These are phyloP conservation scores for Typha latifolia DNA, from an alignment of 176 grass and related monocot genomes.

Conservation along the genomic window DNA sequence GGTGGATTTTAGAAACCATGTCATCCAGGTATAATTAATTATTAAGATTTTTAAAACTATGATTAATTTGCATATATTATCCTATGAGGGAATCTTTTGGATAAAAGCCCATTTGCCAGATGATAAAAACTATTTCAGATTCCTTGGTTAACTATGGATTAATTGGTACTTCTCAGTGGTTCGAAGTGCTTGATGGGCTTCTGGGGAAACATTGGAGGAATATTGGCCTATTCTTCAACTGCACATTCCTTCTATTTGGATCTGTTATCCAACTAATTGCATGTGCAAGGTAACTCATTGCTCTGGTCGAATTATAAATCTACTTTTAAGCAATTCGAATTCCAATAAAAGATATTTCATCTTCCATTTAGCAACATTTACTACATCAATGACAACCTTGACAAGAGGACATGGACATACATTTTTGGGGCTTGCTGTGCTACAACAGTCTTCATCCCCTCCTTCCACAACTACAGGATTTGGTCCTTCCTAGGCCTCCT, in stretches of 20 bases:
- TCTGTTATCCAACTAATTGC: slow-evolving; percentile 98
- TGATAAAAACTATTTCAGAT: neutral
- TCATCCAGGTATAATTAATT: slow-evolving; percentile 55
- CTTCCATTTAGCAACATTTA: slow-evolving; percentile 73
- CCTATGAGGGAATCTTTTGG: neutral
- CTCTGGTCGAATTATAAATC: neutral
- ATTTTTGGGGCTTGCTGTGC: slow-evolving; percentile 97
- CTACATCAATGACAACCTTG: slow-evolving; percentile 88
- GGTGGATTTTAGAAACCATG: slow-evolving; percentile 89
- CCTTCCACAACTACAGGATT: slow-evolving; percentile 92
- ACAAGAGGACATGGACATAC: slow-evolving; percentile 98
- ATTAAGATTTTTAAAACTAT: too few species aligned
- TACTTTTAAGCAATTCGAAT: neutral
- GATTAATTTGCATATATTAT: neutral
- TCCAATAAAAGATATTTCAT: neutral
- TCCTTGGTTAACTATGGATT: neutral
- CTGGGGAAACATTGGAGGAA: slow-evolving; percentile 89
- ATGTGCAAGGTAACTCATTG: slow-evolving; percentile 57
- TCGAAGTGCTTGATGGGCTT: slow-evolving; percentile 86
- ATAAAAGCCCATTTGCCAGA: too few species aligned
- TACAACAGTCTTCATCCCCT: slow-evolving; percentile 89
- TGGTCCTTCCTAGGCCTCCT: slow-evolving; percentile 94
- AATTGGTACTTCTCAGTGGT: slow-evolving; percentile 51
- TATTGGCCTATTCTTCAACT: slow-evolving; percentile 83
- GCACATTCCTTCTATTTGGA: slow-evolving; percentile 97